A percentile compares a stretch with the other conserved stretches of the same genome.
phyloP scores from a whole-genome alignment of 805 yeast genomes.

The Candida pseudofarinosa region DNA sequence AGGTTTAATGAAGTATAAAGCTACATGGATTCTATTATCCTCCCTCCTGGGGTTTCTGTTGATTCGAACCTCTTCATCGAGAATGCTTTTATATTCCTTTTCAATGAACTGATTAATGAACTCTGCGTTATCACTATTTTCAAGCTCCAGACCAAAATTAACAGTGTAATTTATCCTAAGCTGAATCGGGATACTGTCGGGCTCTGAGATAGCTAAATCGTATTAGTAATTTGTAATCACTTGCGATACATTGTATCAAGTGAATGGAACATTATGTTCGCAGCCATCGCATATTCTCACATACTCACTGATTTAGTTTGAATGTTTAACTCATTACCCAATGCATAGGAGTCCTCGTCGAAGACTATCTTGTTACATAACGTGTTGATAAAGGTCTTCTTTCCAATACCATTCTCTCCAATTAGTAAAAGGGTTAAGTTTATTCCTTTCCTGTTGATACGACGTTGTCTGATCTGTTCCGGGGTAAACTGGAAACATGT shows the following conservation, averaged over 20 bases:
- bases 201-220: slow-evolving; percentile 5
- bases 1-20: slow-evolving; percentile 75
- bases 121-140: slow-evolving; percentile 13
- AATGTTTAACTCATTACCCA: neutral
- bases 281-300: neutral
- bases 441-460: slow-evolving; percentile 17
- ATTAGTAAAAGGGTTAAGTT: slow-evolving; percentile 25
- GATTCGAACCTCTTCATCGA: slow-evolving; percentile 54
- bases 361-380: slow-evolving; percentile 47
- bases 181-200: slow-evolving; percentile 14
- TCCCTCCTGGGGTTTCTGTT: slow-evolving; percentile 22
- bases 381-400: slow-evolving; percentile 74
- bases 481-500: slow-evolving; percentile 11
- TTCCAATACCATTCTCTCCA: slow-evolving; percentile 49
- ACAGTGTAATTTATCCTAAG: slow-evolving; percentile 18
- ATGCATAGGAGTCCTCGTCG: slow-evolving; percentile 27
- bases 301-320: slow-evolving; percentile 7
- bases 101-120: slow-evolving; percentile 65
- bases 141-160: slow-evolving; percentile 22
- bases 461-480: slow-evolving; percentile 18
- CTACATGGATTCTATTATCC: slow-evolving; percentile 75
- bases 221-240: too few species aligned
- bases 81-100: slow-evolving; percentile 65
- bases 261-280: too few species aligned
- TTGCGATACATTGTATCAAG: too few species aligned